Base-by-base conservation (phyloP, 441 rosid species). In the Geranium incanum region DNA sequence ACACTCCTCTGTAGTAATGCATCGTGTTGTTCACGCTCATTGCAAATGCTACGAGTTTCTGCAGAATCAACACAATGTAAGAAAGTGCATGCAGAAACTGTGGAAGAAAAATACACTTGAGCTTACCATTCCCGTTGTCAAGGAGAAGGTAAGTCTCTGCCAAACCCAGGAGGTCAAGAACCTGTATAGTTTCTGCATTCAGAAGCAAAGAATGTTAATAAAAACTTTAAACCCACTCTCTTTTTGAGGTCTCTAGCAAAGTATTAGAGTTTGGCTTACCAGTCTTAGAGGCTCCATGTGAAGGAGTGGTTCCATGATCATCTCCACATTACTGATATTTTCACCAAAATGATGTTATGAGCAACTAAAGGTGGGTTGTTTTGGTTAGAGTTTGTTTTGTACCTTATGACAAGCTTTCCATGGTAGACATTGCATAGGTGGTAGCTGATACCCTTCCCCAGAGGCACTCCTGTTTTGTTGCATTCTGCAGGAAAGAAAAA, bases 381-480 rank as follows among this genome's bases (percentile, higher is more conserved):
- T 5, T 15, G 7, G 63, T 57, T 52, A 16, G 39, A 36, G 33
- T 39, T 7, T 1, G 41, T 5, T 41, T 9, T 69, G 16, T 19
- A 89, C 98, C 89, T 88, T 74, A 89, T 87, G 19, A 82, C 6
- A 19, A 84, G 79, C 75, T 72, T 89, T 66, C 98, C 98, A 0
- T 81, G 88, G 82, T 89, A 93, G 62, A 63, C 36, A 67, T 93
- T 97, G 77, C 87, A 84, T 6, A 83, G 76, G 71, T 88, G 78
- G 81, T 89, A 81, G 75, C 91, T 89, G 71, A 90, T 77, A 68
- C 96, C 97, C 57, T 86, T 86, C 69, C 97, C 96, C 68, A 93
- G 9, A 68, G 87, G 92, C 72, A 83, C 69, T 13, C 84, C 79
- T 7, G 78, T 71, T 68, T 82, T 81, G 60, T 69, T 84, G 90